Base-by-base conservation (phyloP, 1,284 basidiomycete species). In the Ustilago xerochloae region DNA sequence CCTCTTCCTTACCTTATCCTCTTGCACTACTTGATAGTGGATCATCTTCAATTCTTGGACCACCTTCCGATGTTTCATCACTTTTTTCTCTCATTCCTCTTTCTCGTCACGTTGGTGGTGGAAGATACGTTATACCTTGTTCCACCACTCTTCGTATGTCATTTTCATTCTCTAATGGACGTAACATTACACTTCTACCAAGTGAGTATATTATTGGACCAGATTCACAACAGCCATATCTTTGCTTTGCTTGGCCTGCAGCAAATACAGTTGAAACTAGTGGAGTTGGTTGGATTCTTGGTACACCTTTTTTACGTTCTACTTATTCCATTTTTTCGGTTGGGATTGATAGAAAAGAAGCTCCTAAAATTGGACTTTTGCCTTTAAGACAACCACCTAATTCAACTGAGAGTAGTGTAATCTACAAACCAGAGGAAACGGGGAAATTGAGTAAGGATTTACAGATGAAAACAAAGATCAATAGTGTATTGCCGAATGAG, bases 261-360 rank as follows among this genome's bases (percentile, higher is more conserved):
- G 92, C 91, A 1, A 84, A 85, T 15, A 86, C 89, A 4, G 90
- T 91, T 0, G 90, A 87, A 53, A 83, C 90, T 12, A 91, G 93
- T 83, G 93, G 92, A 3, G 88, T 94, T 43, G 92, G 93, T 82
- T 95, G 93, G 93, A 91, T 93, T 83, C 86, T 94, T 87, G 92
- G 92, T n/a, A 86, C 89, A 3, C 88, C 91, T 0, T 94, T 94
- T 84, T 82, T 95, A 61, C 88, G 90, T 48, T 91, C 91, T 2
- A 91, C 93, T 0, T 94, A 94, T 83, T 90, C 90, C 4, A 87
- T 94, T 48, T 94, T 89, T 87, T 92, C 90, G 9, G 51, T 77
- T 16, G 75, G 75, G 1, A 71, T 77, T 52, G 46, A 75, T 26
- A 47, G 57, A 13, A 26, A 33, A 7, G 75, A 77, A 38, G 7